Base-by-base conservation (phyloP, 1,284 basidiomycete species). In the Cystobasidium pallidum region DNA sequence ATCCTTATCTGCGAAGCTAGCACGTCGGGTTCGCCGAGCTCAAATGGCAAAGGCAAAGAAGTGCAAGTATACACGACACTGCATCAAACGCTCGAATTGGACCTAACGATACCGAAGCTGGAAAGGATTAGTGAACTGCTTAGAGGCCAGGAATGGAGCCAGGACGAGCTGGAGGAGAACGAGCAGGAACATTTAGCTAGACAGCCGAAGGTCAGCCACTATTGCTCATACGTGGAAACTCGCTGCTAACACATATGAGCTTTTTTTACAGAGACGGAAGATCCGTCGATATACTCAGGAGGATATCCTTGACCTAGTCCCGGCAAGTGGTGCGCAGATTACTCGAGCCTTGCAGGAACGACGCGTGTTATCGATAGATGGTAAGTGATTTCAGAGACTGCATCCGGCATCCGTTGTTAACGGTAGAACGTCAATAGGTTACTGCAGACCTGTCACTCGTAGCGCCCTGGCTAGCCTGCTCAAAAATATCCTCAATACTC, bases 1-100 rank as follows among this genome's bases (percentile, higher is more conserved):
- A 83, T 94, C 41, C 84, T 92, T 15, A 85, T 95, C 0, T 77
- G 76, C 55, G 51, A 71, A 45, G 67, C 66, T 34, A 71, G 63
- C 15, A 52, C 52, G 7, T 59, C 59, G n/a, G 70, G 54, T 34
- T 26, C 49, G 19, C 75, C 73, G 55, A 41, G 68, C 24, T 24
- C 49, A 2, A 66, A 34, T 17, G 39, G 67, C 30, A 71, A 63
- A 47, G 62, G 61, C 34, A 70, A 65, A 49, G 58, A 62, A 1
- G 65, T 77, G 28, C 59, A 74, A 47, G 75, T 78, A 19, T 63
- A 76, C 47, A 59, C 63, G 15, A 75, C 75, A 17, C 52, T 78
- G 52, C 76, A 78, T 54, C 77, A 78, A 66, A 78, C 78, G 65
- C 65, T 78, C 51, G 78, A 78, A 49, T 66, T 75, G 13, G 73